A percentile compares a stretch with the other conserved stretches of the same genome.
These are phyloP conservation scores for Ogataea zsoltii DNA, from an alignment of 805 yeast genomes.

Conservation along the genomic window DNA sequence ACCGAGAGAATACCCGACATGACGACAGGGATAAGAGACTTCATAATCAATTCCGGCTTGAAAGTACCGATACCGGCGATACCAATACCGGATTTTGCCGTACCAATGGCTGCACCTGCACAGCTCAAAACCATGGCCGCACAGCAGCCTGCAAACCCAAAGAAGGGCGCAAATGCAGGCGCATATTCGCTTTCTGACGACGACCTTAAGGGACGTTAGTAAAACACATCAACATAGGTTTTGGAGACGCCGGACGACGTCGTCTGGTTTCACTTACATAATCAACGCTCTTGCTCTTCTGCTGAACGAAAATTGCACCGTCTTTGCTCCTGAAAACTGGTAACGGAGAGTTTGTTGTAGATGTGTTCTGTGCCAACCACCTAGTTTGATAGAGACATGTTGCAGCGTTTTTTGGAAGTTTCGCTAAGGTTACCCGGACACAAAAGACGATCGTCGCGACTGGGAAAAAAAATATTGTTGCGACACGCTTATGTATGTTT, in stretches of 20 bases:
- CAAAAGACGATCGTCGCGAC: neutral
- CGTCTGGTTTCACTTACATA: neutral
- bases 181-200: slow-evolving; percentile 55
- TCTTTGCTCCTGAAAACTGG: neutral
- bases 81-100: slow-evolving; percentile 98
- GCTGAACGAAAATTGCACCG: neutral
- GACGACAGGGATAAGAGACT: slow-evolving; percentile 92
- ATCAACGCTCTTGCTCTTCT: neutral
- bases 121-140: slow-evolving; percentile 89
- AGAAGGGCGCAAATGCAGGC: slow-evolving; percentile 94
- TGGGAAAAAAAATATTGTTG: too few relatives aligned
- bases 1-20: slow-evolving; percentile 98
- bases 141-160: slow-evolving; percentile 97
- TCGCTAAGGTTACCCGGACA: slow-evolving; percentile 4
- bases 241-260: neutral
- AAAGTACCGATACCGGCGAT: slow-evolving; percentile 97
- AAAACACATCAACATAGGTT: neutral
- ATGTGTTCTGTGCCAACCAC: neutral
- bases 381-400: neutral
- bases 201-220: slow-evolving; percentile 17
- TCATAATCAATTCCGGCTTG: slow-evolving; percentile 96
- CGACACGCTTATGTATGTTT: neutral
- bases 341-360: neutral
- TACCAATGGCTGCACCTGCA: slow-evolving; percentile 98
- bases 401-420: slow-evolving; percentile 5